These are phyloP conservation scores for Paulownia fortunei DNA, from an alignment of 257 asterid species.

Conservation along the genomic window DNA sequence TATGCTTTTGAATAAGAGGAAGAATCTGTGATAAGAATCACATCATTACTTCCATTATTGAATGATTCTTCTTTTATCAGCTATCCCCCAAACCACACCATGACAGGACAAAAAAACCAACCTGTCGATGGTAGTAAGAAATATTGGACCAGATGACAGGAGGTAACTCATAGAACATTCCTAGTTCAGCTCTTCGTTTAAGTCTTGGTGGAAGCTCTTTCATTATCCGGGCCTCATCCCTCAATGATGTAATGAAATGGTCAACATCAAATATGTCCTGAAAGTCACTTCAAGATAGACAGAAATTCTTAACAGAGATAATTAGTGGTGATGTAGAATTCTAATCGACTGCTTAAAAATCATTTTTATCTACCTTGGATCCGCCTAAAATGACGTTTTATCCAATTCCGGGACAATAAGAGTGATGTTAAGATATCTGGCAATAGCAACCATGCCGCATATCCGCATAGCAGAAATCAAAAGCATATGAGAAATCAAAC, in stretches of 20 bases:
- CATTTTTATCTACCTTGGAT: slow-evolving; percentile 56
- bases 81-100: too few relatives aligned
- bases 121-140: slow-evolving; percentile 71
- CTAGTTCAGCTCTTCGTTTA: slow-evolving; percentile 55
- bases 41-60: too few relatives aligned
- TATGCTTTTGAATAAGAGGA: slow-evolving; percentile 56
- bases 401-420: slow-evolving; percentile 77
- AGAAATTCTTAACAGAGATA: background rate
- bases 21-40: slow-evolving; percentile 48
- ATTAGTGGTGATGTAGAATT: background rate
- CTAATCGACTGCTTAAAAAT: background rate
- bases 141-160: slow-evolving; percentile 81
- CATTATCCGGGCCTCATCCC: slow-evolving; percentile 72
- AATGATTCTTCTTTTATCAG: too few relatives aligned
- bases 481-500: background rate
- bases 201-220: slow-evolving; percentile 70
- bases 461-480: slow-evolving; percentile 46
- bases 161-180: slow-evolving; percentile 55
- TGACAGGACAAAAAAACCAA: too few relatives aligned
- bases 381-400: slow-evolving; percentile 77
- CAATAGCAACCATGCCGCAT: slow-evolving; percentile 80
- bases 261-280: slow-evolving; percentile 71
- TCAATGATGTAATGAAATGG: slow-evolving; percentile 66
- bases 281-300: slow-evolving; percentile 57
- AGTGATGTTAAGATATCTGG: slow-evolving; percentile 63